Conservation (phyloP, 2,329 filamentous ascomycete genomes). For the Aspergillus novoparasiticus region DNA sequence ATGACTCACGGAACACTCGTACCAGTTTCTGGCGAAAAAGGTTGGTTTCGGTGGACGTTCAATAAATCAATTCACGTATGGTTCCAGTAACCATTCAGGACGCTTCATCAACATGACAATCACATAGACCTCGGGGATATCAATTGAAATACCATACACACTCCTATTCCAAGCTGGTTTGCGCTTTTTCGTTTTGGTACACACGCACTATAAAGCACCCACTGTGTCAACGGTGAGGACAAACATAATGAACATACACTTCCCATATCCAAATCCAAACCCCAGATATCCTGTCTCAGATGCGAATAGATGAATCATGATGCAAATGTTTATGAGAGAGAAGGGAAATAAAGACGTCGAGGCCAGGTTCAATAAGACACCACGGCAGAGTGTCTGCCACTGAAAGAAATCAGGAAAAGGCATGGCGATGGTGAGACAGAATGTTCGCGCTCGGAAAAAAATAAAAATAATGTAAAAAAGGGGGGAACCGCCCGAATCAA, state of each 20-base stretch:
- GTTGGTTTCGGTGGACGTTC: neutral
- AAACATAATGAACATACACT: constrained; percentile 12
- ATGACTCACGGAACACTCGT: neutral
- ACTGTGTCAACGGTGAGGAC: neutral
- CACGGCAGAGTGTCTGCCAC: neutral
- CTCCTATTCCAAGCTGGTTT: constrained; percentile 10
- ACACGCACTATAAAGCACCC: constrained; percentile 9
- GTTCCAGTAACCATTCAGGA: neutral
- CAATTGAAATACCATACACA: constrained; percentile 14
- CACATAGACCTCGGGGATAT: constrained; percentile 15
- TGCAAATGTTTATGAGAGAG: neutral
- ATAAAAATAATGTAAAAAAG: constrained; percentile 1
- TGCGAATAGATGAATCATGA: constrained; percentile 13
- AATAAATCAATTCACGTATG: constrained; percentile 1
- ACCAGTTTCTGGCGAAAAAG: neutral
- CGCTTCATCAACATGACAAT: constrained; percentile 12
- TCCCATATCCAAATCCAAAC: constrained; percentile 11
- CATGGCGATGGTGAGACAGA: constrained; percentile 5
- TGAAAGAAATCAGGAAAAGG: constrained; percentile 3
- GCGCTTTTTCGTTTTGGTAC: constrained; percentile 13
- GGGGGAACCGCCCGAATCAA: constrained; percentile 22
- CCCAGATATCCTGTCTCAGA: constrained; percentile 16
- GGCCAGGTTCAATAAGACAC: neutral
- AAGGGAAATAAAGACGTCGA: constrained; percentile 3
- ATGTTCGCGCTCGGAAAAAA: constrained; percentile 12